Evolutionary conservation across 805 yeast species (phyloP).

Genomic region (Metschnikowia cerradonensis): DNA sequence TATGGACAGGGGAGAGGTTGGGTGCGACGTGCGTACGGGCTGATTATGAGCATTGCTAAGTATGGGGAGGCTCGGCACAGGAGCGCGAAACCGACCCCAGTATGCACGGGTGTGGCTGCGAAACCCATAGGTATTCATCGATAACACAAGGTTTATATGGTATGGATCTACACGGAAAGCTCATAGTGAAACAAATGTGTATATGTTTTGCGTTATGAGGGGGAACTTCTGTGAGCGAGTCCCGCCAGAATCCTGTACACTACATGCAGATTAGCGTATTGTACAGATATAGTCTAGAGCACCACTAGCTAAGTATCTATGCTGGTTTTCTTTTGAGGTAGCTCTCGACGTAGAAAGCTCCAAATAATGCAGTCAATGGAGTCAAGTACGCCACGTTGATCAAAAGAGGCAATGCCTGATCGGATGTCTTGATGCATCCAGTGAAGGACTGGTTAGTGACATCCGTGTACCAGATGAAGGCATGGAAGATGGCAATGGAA

Average conservation of each 20-base stretch:
- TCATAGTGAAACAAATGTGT: too few species aligned
- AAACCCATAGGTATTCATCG: not conserved
- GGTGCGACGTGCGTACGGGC: not conserved
- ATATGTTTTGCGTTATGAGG: not conserved
- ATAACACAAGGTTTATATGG: too few species aligned
- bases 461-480: slow-evolving; percentile 59
- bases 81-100: not conserved
- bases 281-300: not conserved
- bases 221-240: not conserved
- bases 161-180: too few species aligned
- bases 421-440: slow-evolving; percentile 53
- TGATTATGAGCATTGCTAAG: not conserved
- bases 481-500: slow-evolving; percentile 58
- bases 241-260: not conserved
- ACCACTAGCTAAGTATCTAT: not conserved
- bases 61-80: not conserved
- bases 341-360: slow-evolving; percentile 59
- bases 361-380: slow-evolving; percentile 64
- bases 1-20: not conserved
- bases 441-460: slow-evolving; percentile 31
- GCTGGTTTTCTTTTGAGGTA: slow-evolving; percentile 34
- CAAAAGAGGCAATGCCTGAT: slow-evolving; percentile 58
- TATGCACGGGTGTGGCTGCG: slow-evolving; percentile 4
- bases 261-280: not conserved
- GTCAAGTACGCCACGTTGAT: slow-evolving; percentile 62